These are phyloP conservation scores for Aurifilum marmelostoma DNA, from an alignment of 2,329 filamentous ascomycete species.

Conservation along the genomic window DNA sequence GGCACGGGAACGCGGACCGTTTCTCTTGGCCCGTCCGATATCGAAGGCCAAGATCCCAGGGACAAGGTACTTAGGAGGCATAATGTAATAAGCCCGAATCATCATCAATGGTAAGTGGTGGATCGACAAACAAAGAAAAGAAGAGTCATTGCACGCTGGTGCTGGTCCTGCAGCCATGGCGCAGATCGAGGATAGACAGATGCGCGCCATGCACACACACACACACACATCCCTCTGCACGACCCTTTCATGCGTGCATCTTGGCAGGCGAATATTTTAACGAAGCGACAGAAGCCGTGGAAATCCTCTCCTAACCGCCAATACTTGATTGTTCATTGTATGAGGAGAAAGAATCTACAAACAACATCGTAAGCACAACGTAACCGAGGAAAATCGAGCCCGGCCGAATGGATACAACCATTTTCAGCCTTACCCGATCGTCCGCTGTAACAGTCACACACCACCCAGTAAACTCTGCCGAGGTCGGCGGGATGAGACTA, in stretches of 20 bases:
- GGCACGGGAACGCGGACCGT: not conserved
- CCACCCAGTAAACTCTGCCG: slow-evolving; percentile 14
- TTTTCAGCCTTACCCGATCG: slow-evolving; percentile 28
- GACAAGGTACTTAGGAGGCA: not conserved
- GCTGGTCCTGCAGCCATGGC: not conserved
- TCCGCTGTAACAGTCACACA: slow-evolving; percentile 11
- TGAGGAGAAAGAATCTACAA: slow-evolving; percentile 21
- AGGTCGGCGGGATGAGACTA: slow-evolving; percentile 23
- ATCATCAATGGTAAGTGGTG: no score
- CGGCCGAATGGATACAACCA: slow-evolving; percentile 20
- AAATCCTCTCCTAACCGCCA: slow-evolving; percentile 8
- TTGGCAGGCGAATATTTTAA: not conserved
- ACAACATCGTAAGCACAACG: slow-evolving; percentile 18
- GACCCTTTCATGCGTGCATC: not conserved
- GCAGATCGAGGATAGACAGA: not conserved
- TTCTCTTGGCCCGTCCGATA: not conserved
- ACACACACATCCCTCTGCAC: not conserved
- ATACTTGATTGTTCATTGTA: not conserved
- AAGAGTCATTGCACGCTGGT: not conserved
- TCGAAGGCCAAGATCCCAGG: not conserved
- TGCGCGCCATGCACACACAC: no score
- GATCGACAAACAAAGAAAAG: not conserved
- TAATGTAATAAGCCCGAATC: not conserved
- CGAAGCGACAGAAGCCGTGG: not conserved
- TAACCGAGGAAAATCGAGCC: slow-evolving; percentile 18